These are phyloP conservation scores for Pseudonitzschia pungens DNA, from an alignment of 108 stramenopile species.

Conservation along the genomic window DNA sequence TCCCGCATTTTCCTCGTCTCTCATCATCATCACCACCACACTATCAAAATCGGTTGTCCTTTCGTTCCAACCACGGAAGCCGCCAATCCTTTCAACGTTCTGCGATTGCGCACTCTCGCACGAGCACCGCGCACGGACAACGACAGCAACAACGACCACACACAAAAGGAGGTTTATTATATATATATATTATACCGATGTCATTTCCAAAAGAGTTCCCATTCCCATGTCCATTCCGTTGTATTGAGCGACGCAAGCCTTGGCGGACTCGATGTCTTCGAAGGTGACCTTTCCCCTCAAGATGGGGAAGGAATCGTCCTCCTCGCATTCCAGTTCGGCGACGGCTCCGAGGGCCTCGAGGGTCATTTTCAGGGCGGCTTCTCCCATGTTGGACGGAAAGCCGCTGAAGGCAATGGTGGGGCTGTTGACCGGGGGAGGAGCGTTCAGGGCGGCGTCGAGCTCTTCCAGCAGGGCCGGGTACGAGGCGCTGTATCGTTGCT, in stretches of 20 bases:
- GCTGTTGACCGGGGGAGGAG: constrained; percentile 67
- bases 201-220: constrained; percentile 67
- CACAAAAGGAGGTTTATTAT: no score
- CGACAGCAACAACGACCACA: no score
- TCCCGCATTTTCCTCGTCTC: no score
- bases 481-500: constrained; percentile 53
- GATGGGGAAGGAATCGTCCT: constrained; percentile 58
- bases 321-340: constrained; percentile 63
- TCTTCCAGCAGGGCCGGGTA: constrained; percentile 56
- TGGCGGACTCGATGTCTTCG: constrained; percentile 78
- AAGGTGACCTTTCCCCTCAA: constrained; percentile 79
- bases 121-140: no score
- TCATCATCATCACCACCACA: no score
- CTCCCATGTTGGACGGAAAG: constrained; percentile 88
- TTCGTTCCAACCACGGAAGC: no score
- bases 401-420: constrained; percentile 72
- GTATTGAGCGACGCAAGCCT: constrained; percentile 81
- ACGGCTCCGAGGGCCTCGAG: constrained; percentile 76
- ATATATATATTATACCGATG: constrained; percentile 44
- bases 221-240: constrained; percentile 92
- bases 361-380: constrained; percentile 77
- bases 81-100: no score
- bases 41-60: no score
- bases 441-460: constrained; percentile 61
- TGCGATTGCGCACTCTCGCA: no score